Conservation (phyloP, 805 yeast genomes). For the Myxozyma vanderwaltii region DNA sequence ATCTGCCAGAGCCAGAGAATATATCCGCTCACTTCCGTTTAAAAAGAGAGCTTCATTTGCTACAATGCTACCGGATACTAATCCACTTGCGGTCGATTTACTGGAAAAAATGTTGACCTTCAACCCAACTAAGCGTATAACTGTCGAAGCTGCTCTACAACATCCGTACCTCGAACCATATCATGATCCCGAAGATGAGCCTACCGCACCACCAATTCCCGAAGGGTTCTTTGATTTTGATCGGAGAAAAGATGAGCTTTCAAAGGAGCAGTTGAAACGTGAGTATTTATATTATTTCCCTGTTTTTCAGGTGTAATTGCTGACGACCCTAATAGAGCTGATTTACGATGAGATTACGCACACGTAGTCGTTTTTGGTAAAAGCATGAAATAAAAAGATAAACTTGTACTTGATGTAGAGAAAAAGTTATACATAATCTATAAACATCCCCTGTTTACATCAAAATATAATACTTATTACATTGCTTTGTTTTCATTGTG, state of each 20-base stretch:
- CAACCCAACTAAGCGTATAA: constrained; percentile 78
- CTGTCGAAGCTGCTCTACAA: constrained; percentile 78
- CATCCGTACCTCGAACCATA: constrained; percentile 87
- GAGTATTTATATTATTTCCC: neutral
- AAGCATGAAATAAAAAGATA: no score
- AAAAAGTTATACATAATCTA: no score
- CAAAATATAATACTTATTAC: no score
- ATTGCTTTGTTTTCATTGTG: no score
- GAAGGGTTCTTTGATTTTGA: constrained; percentile 90
- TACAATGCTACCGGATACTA: constrained; percentile 49
- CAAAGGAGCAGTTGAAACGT: constrained; percentile 72
- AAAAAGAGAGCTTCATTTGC: constrained; percentile 62
- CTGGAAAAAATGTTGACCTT: constrained; percentile 72
- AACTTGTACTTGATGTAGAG: no score
- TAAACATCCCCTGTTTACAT: no score
- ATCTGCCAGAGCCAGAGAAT: constrained; percentile 83
- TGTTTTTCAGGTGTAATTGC: neutral
- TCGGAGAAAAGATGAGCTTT: constrained; percentile 73
- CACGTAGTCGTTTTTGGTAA: neutral
- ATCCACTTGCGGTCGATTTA: constrained; percentile 69
- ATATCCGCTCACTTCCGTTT: constrained; percentile 76
- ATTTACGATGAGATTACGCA: constrained; percentile 22
- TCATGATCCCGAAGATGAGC: constrained; percentile 95
- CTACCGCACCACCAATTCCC: constrained; percentile 78
- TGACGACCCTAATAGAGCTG: constrained; percentile 1